Evolutionary conservation across 2,329 filamentous ascomycete genomes (phyloP).

Genomic region (Dryadomyces sulphureus): DNA sequence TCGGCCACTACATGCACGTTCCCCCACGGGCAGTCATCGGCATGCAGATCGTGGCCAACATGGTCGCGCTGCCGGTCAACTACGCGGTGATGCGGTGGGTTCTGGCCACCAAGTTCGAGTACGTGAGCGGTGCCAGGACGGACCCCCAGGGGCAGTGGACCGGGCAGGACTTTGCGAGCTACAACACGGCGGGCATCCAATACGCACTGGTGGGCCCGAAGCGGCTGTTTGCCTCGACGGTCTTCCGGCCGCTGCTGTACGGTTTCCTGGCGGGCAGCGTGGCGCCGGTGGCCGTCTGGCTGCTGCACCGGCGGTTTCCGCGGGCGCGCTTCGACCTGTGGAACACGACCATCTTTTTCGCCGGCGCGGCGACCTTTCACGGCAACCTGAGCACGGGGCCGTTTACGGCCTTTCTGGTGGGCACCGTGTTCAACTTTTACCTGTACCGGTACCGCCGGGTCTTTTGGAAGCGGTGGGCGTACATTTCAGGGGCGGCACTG

Average conservation of each 20-base stretch:
- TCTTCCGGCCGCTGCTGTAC: slow-evolving; percentile 9
- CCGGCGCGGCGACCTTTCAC: slow-evolving; percentile 8
- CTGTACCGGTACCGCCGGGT: slow-evolving; percentile 9
- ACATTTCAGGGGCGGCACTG: slow-evolving; percentile 10
- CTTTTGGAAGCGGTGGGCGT: slow-evolving; percentile 11
- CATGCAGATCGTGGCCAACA: slow-evolving; percentile 11
- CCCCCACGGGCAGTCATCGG: slow-evolving; percentile 11
- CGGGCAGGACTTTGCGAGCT: slow-evolving; percentile 9
- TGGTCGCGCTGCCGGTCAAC: slow-evolving; percentile 11
- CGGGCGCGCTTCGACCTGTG: slow-evolving; percentile 10
- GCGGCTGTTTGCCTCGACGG: slow-evolving; percentile 10
- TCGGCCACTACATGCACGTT: slow-evolving; percentile 9
- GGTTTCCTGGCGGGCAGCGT: slow-evolving; percentile 10
- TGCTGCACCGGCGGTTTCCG: slow-evolving; percentile 10
- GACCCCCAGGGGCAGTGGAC: slow-evolving; percentile 12
- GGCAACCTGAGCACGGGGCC: slow-evolving; percentile 11
- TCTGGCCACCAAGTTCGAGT: slow-evolving; percentile 8
- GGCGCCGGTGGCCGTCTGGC: slow-evolving; percentile 8
- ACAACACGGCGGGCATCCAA: slow-evolving; percentile 11
- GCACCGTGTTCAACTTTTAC: slow-evolving; percentile 11
- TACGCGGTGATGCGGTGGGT: slow-evolving; percentile 12
- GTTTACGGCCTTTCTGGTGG: slow-evolving; percentile 9
- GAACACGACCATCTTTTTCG: slow-evolving; percentile 13
- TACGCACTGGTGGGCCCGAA: slow-evolving; percentile 11
- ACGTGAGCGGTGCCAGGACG: slow-evolving; percentile 5